Base-by-base conservation (phyloP, 768 basidiomycete species). In the Boletus insuetus region DNA sequence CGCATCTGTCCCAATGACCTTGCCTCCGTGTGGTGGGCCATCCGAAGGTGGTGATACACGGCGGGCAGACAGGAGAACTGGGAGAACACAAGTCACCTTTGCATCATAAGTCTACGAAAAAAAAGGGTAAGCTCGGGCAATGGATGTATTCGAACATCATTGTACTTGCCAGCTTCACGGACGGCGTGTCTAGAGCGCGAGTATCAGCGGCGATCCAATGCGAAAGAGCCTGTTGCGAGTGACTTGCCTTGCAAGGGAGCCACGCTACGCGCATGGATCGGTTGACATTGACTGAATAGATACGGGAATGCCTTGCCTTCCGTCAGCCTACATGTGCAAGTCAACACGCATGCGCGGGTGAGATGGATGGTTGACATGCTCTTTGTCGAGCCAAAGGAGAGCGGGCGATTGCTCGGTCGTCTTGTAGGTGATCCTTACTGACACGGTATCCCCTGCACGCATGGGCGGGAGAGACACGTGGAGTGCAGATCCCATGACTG, bases 271-370 rank as follows among this genome's bases (percentile, higher is more conserved):
- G 89, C 89, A 65, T 95, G 87, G 61, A 94, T 96, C 4, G 95
- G 91, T 60, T 97, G 94, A 64, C 89, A 91, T 64, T 97, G 95
- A 56, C 91, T 93, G 75, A 94, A 98, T 16, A 98, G 71, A 72
- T 89, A 97, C 0, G 91, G 87, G 67, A 89, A 88, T 19, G 75
- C 74, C 60, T 92, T 92, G 9, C 92, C 92, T 56, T 91, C 89
- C 0, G 94, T 97, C 72, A 93, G 86, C 55, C 90, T 91, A 35
- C 13, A 35, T 14, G 34, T 14, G 5, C 34, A 48, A 8, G 19
- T 35, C 34, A 35, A 35, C 13, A 35, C 6, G 34, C 34, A 35
- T 35, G 12, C 12, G 34, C 34, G 44, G 7, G 4, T 13, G 0
- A 10, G n/a, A 26, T 22, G 8, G 29, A 46, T 3, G 22, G 38